A percentile compares a stretch with the other conserved stretches of the same genome.
These are phyloP conservation scores for Bipolaris victoriae DNA, from an alignment of 2,329 filamentous ascomycete species.

Conservation along the genomic window DNA sequence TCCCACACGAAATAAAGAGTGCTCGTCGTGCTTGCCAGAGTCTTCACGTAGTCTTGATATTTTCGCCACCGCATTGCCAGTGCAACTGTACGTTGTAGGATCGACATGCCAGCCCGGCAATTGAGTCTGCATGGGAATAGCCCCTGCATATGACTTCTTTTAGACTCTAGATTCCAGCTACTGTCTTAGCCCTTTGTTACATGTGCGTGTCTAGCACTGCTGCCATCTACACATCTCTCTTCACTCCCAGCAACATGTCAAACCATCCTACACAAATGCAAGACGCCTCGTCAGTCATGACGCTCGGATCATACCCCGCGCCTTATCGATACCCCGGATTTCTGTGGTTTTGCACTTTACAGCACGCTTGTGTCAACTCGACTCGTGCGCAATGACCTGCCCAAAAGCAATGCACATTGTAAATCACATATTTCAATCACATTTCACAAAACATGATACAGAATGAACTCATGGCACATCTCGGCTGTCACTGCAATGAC, in stretches of 20 bases:
- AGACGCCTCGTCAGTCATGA: conserved; percentile 15
- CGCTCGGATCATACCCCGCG: conserved; percentile 22
- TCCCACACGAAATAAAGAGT: background rate
- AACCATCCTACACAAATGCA: background rate
- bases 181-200: background rate
- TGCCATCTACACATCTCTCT: background rate
- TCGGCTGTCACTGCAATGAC: too few species aligned
- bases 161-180: background rate
- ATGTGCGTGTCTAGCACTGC: too few species aligned
- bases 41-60: background rate
- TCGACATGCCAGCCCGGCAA: conserved; percentile 1
- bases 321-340: conserved; percentile 39
- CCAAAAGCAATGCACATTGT: too few species aligned
- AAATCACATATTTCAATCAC: too few species aligned
- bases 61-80: background rate
- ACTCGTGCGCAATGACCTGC: conserved; percentile 5
- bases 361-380: conserved; percentile 39
- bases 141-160: background rate
- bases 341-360: conserved; percentile 26
- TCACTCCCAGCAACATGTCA: background rate
- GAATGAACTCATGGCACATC: too few species aligned
- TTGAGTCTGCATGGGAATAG: background rate
- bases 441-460: too few species aligned
- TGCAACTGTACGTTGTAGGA: background rate
- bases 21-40: background rate